These are phyloP conservation scores for Leccinum rimulosum DNA, from an alignment of 768 basidiomycete genomes.

Conservation along the genomic window DNA sequence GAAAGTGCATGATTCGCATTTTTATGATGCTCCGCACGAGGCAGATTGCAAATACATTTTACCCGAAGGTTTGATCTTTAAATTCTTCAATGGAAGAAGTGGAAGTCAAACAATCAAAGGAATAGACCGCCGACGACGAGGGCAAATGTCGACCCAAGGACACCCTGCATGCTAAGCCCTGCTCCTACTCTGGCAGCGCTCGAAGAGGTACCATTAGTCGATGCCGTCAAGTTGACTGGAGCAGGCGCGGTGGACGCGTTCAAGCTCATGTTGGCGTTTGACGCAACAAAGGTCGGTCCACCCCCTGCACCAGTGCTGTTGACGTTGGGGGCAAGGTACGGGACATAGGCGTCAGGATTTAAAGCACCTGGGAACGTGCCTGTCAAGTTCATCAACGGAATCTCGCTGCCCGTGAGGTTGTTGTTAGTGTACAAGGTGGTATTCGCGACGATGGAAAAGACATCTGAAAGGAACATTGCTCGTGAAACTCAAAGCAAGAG, in stretches of 20 bases:
- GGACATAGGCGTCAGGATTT: constrained; percentile 39
- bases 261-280: constrained; percentile 34
- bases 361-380: constrained; percentile 43
- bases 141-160: constrained; percentile 8
- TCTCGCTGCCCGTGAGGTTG: constrained; percentile 24
- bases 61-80: not conserved
- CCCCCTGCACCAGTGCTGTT: constrained; percentile 41
- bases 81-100: not conserved
- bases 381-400: constrained; percentile 41
- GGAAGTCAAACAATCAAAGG: constrained; percentile 1
- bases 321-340: constrained; percentile 44
- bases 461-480: constrained; percentile 35
- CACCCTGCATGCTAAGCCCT: constrained; percentile 3
- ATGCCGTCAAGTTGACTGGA: constrained; percentile 39
- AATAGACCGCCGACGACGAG: constrained; percentile 6
- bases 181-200: constrained; percentile 1
- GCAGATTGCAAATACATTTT: not conserved
- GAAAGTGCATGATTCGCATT: no score
- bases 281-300: constrained; percentile 38
- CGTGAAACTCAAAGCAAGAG: not conserved
- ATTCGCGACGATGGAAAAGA: constrained; percentile 50
- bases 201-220: not conserved
- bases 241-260: constrained; percentile 34
- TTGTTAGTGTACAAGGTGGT: constrained; percentile 43
- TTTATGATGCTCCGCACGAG: not conserved